Conservation (phyloP, 257 asterid genomes). For the Nicotiana paniculata region DNA sequence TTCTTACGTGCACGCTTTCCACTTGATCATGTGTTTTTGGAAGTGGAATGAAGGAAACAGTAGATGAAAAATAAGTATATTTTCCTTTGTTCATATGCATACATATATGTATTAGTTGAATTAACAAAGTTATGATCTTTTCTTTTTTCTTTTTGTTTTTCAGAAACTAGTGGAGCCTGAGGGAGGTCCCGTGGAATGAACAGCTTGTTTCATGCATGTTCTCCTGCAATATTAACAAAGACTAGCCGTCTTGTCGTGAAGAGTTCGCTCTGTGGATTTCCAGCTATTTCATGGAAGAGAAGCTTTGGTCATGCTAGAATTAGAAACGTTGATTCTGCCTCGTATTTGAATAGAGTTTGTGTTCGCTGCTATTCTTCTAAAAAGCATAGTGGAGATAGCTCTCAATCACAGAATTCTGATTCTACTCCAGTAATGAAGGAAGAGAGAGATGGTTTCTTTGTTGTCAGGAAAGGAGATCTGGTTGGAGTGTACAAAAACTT, state of each 20-base stretch:
- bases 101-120: neutral
- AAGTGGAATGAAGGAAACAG: neutral
- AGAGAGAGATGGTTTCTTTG: constrained; percentile 87
- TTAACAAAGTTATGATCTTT: neutral
- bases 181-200: constrained; percentile 49
- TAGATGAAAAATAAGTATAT: neutral
- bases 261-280: constrained; percentile 31
- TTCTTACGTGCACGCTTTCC: neutral
- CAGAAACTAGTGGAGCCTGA: constrained; percentile 34
- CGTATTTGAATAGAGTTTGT: constrained; percentile 31
- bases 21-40: neutral
- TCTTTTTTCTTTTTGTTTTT: neutral
- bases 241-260: constrained; percentile 27
- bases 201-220: constrained; percentile 61
- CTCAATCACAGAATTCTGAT: constrained; percentile 31
- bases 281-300: constrained; percentile 35
- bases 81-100: neutral
- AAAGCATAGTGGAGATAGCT: constrained; percentile 29
- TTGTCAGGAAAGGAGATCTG: constrained; percentile 88
- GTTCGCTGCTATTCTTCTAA: constrained; percentile 49
- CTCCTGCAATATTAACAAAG: constrained; percentile 35
- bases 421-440: constrained; percentile 57
- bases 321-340: constrained; percentile 31
- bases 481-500: constrained; percentile 87
- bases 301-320: constrained; percentile 31